phyloP scores from a whole-genome alignment of 1,284 basidiomycete genomes.

The Pseudomicrostroma phylloplanum region DNA sequence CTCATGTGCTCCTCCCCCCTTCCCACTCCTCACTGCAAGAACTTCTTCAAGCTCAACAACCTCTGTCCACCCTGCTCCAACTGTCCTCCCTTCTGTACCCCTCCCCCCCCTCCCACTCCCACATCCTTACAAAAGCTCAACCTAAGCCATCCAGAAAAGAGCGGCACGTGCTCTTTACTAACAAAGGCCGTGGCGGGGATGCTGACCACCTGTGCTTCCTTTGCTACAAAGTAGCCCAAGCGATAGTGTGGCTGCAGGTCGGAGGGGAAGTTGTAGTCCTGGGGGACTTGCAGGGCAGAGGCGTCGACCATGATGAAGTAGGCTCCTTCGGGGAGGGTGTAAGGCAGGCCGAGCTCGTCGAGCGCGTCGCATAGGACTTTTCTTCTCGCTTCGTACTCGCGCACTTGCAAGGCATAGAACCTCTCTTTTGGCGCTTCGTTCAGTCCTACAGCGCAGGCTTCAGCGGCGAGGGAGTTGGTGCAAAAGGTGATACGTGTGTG shows the following conservation, averaged over 20 bases:
- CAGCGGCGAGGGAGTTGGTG: constrained; percentile 81
- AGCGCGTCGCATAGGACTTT: constrained; percentile 68
- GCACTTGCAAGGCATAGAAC: constrained; percentile 73
- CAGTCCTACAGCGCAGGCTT: constrained; percentile 57
- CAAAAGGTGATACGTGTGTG: constrained; percentile 92
- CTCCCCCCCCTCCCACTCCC: constrained; percentile 10
- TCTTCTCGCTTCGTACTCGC: constrained; percentile 76
- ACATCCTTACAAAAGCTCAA: constrained; percentile 48
- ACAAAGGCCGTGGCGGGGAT: constrained; percentile 48
- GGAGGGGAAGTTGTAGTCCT: constrained; percentile 73
- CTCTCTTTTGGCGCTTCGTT: constrained; percentile 61
- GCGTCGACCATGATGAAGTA: constrained; percentile 62
- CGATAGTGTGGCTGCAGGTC: constrained; percentile 75
- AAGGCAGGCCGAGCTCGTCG: constrained; percentile 76
- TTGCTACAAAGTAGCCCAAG: constrained; percentile 55
- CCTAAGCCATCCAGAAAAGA: constrained; percentile 37
- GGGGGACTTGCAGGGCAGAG: constrained; percentile 70
- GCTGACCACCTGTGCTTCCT: constrained; percentile 41
- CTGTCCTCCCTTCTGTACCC: constrained; percentile 27
- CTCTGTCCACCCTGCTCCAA: constrained; percentile 33
- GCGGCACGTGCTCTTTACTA: constrained; percentile 25
- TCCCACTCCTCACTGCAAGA: no score
- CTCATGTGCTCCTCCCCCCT: no score
- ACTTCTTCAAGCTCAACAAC: constrained; percentile 17
- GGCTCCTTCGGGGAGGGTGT: constrained; percentile 52